Percentiles rank a stretch among this genome's conserved stretches.
These are phyloP conservation scores for Mesembryanthemum crystallinum DNA, from an alignment of 148 eudicot species.

Conservation along the genomic window DNA sequence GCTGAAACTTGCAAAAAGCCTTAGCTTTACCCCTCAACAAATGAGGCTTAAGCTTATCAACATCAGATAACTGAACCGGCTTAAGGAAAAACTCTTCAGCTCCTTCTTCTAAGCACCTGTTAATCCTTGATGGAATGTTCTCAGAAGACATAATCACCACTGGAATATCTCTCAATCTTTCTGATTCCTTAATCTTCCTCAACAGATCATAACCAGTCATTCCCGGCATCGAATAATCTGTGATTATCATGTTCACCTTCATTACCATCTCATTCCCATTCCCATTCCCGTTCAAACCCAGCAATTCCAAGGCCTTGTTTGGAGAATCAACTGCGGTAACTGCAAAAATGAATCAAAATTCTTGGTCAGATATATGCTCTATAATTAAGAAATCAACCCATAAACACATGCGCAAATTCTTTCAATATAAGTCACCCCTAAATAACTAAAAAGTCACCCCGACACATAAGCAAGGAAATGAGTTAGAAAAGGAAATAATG, in stretches of 20 bases:
- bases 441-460: too few relatives aligned
- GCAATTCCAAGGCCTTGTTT: slow-evolving; percentile 32
- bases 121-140: slow-evolving; percentile 65
- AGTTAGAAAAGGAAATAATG: too few relatives aligned
- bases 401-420: too few relatives aligned
- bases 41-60: slow-evolving; percentile 59
- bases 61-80: slow-evolving; percentile 64
- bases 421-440: too few relatives aligned
- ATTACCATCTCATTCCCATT: slow-evolving; percentile 3
- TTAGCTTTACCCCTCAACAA: slow-evolving; percentile 34
- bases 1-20: slow-evolving; percentile 33
- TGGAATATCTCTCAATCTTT: slow-evolving; percentile 49
- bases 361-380: background rate
- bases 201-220: slow-evolving; percentile 41
- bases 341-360: slow-evolving; percentile 9
- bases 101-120: slow-evolving; percentile 62
- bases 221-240: slow-evolving; percentile 42
- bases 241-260: slow-evolving; percentile 39
- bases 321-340: slow-evolving; percentile 39
- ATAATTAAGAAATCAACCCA: background rate
- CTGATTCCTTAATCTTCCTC: slow-evolving; percentile 39
- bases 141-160: slow-evolving; percentile 82
- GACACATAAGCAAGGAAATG: too few relatives aligned
- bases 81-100: slow-evolving; percentile 70
- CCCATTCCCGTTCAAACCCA: slow-evolving; percentile 21